Evolutionary conservation across 805 yeast genomes (phyloP).

Genomic region (Candida andamanensis): DNA sequence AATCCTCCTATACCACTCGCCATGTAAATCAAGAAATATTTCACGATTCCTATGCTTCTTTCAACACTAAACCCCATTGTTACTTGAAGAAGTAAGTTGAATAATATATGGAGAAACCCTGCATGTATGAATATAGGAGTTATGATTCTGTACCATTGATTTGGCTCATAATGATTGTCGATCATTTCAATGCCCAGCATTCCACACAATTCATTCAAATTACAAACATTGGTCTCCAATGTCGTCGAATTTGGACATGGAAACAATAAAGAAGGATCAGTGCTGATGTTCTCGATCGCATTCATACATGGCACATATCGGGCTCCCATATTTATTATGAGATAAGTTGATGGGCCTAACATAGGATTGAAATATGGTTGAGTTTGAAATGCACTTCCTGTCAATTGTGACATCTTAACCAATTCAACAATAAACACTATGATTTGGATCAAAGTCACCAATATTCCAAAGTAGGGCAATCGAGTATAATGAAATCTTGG

Average conservation of each 20-base stretch:
- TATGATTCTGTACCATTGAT: slow-evolving; percentile 66
- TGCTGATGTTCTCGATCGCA: slow-evolving; percentile 44
- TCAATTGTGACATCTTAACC: slow-evolving; percentile 48
- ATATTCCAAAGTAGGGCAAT: slow-evolving; percentile 37
- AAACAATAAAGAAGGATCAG: slow-evolving; percentile 39
- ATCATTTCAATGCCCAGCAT: slow-evolving; percentile 41
- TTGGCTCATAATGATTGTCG: slow-evolving; percentile 36
- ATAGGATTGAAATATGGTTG: slow-evolving; percentile 72
- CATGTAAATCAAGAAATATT: slow-evolving; percentile 52
- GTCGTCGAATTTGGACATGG: slow-evolving; percentile 71
- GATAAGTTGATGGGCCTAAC: slow-evolving; percentile 69
- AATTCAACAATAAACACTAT: slow-evolving; percentile 60
- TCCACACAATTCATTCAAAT: slow-evolving; percentile 56
- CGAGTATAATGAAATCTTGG: slow-evolving; percentile 34
- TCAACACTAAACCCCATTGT: slow-evolving; percentile 60
- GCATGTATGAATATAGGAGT: slow-evolving; percentile 74
- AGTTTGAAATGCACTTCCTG: slow-evolving; percentile 64
- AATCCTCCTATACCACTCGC: slow-evolving; percentile 64
- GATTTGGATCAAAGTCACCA: slow-evolving; percentile 44
- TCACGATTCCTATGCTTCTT: slow-evolving; percentile 47
- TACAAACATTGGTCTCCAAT: slow-evolving; percentile 49
- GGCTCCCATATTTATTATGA: slow-evolving; percentile 65
- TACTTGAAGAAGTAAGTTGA: slow-evolving; percentile 57
- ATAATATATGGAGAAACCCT: slow-evolving; percentile 62
- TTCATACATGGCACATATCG: slow-evolving; percentile 71